phyloP scores from a whole-genome alignment of 2,329 filamentous ascomycete species.

The Ilyonectria mors-panacis region DNA sequence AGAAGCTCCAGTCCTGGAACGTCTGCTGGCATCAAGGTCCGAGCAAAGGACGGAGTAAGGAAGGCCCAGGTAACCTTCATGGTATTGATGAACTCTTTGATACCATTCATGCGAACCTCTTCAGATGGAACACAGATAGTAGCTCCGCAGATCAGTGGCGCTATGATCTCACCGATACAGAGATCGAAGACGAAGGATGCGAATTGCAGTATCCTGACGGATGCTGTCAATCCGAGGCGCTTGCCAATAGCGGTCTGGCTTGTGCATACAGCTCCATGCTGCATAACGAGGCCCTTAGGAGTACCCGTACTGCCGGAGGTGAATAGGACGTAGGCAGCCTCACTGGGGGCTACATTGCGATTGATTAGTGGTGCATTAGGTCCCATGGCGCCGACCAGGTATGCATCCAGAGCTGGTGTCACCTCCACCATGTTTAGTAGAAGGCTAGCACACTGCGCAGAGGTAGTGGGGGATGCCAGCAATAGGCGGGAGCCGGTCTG shows the following conservation, averaged over 20 bases:
- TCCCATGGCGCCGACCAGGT: not conserved
- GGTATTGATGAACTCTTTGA: conserved; percentile 11
- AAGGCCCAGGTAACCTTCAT: conserved; percentile 15
- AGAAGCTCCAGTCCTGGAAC: conserved; percentile 20
- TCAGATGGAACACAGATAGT: conserved; percentile 32
- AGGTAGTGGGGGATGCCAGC: not conserved
- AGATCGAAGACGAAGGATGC: conserved; percentile 29
- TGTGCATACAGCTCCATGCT: conserved; percentile 38
- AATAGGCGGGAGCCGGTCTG: conserved; percentile 5
- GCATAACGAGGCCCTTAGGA: conserved; percentile 44
- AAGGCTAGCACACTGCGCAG: not conserved
- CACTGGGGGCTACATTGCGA: not conserved
- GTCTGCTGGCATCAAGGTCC: conserved; percentile 6
- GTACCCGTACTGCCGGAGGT: conserved; percentile 48
- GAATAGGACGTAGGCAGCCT: conserved; percentile 42
- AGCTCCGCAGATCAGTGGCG: conserved; percentile 27
- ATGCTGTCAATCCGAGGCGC: conserved; percentile 16
- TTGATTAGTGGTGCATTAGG: not conserved
- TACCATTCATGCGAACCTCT: conserved; percentile 5
- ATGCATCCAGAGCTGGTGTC: conserved; percentile 3
- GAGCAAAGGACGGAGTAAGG: conserved; percentile 19
- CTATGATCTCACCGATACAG: conserved; percentile 27
- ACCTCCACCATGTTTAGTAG: not conserved
- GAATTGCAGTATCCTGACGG: conserved; percentile 32
- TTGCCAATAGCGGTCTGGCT: conserved; percentile 24